A percentile compares a stretch with the other conserved stretches of the same genome.
These are phyloP conservation scores for Scutellaria barbata DNA, from an alignment of 257 asterid species.

Conservation along the genomic window DNA sequence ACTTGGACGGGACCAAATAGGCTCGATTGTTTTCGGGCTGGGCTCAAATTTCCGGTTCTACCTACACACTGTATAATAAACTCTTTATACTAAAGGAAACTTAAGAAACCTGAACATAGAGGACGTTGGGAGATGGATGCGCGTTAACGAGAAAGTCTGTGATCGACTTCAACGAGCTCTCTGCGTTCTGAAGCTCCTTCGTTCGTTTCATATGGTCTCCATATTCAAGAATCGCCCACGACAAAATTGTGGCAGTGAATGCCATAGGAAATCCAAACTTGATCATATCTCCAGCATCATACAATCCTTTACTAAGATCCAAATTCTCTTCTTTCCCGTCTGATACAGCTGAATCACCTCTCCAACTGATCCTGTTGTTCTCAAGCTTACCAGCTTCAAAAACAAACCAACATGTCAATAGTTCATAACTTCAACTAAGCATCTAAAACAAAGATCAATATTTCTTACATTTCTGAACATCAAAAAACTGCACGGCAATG, in stretches of 20 bases:
- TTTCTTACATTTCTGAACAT: conserved; percentile 62
- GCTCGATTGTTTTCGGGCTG: too few relatives aligned
- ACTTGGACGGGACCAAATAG: too few relatives aligned
- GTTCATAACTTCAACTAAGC: too few relatives aligned
- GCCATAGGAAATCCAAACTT: conserved; percentile 98
- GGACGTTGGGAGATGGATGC: conserved; percentile 76
- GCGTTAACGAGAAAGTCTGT: conserved; percentile 80
- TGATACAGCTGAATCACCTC: conserved; percentile 80
- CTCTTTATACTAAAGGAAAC: not conserved
- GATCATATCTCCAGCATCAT: conserved; percentile 95
- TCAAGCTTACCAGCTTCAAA: conserved; percentile 45
- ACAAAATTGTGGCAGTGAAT: conserved; percentile 86
- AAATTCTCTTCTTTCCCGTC: conserved; percentile 76
- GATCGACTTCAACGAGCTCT: conserved; percentile 82
- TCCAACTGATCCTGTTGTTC: conserved; percentile 69
- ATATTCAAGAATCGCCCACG: conserved; percentile 95
- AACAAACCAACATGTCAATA: not conserved
- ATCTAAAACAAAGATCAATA: not conserved
- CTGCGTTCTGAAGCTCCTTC: conserved; percentile 65
- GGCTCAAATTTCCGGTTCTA: too few relatives aligned
- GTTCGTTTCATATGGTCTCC: conserved; percentile 86
- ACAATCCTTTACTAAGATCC: conserved; percentile 98
- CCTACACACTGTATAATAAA: too few relatives aligned
- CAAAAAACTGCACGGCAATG: conserved; percentile 62
- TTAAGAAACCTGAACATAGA: conserved; percentile 77